Evolutionary conservation across 768 basidiomycete species (phyloP).

Genomic region (Pleurotus platypus): DNA sequence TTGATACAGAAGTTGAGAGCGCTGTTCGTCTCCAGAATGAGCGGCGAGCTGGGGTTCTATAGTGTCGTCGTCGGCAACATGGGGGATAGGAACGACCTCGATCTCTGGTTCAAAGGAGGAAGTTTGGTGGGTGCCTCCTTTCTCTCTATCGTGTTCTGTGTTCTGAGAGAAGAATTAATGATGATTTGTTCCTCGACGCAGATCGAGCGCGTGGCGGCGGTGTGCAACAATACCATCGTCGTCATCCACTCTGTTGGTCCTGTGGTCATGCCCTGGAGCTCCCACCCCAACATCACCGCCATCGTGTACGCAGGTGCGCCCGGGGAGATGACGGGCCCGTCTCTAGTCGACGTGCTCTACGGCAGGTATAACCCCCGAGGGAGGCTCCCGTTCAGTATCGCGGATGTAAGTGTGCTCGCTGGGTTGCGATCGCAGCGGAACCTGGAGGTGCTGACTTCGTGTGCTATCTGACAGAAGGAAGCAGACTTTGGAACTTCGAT

Average conservation of each 20-base stretch:
- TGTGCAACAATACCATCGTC: slow-evolving; percentile 72
- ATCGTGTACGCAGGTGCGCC: slow-evolving; percentile 66
- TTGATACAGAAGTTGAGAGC: slow-evolving; percentile 22
- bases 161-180: neutral
- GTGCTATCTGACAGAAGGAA: slow-evolving; percentile 24
- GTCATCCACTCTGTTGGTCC: slow-evolving; percentile 63
- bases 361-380: slow-evolving; percentile 69
- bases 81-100: slow-evolving; percentile 58
- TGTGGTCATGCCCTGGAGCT: slow-evolving; percentile 60
- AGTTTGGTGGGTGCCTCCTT: slow-evolving; percentile 28
- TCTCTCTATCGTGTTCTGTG: neutral
- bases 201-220: slow-evolving; percentile 57
- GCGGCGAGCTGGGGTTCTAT: slow-evolving; percentile 53
- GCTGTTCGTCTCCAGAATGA: slow-evolving; percentile 31
- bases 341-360: slow-evolving; percentile 69
- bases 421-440: slow-evolving; percentile 58
- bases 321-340: slow-evolving; percentile 68
- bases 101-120: slow-evolving; percentile 55
- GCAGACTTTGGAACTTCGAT: slow-evolving; percentile 39
- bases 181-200: slow-evolving; percentile 25
- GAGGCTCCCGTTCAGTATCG: slow-evolving; percentile 72
- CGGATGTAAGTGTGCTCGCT: slow-evolving; percentile 60
- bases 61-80: slow-evolving; percentile 56
- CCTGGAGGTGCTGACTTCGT: neutral
- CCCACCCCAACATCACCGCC: slow-evolving; percentile 72